Percentiles rank a stretch among this genome's conserved stretches.
These are phyloP conservation scores for Pseudocercospora musae DNA, from an alignment of 2,329 filamentous ascomycete genomes.

Conservation along the genomic window DNA sequence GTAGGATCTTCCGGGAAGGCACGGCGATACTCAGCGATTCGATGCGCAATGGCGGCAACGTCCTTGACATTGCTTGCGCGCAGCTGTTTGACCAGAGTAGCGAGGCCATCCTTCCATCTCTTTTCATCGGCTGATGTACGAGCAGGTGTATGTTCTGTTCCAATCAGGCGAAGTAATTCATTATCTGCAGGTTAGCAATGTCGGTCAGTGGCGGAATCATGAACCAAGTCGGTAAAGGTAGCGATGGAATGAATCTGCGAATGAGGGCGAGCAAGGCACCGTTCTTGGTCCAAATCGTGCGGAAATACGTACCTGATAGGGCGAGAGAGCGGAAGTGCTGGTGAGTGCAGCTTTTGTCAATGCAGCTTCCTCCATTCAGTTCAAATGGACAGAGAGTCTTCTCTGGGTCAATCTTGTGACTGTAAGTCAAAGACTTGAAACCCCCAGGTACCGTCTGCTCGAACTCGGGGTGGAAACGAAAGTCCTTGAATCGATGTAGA, in stretches of 20 bases:
- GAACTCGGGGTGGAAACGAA: constrained; percentile 83
- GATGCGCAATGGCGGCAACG: constrained; percentile 63
- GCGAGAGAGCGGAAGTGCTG: constrained; percentile 72
- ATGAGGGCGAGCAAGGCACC: background rate
- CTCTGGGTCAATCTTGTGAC: constrained; percentile 77
- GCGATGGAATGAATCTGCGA: background rate
- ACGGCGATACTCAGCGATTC: constrained; percentile 65
- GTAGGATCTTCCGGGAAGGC: constrained; percentile 63
- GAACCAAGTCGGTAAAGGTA: background rate
- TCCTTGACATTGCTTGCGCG: constrained; percentile 59
- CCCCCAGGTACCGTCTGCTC: constrained; percentile 67
- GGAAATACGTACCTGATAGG: constrained; percentile 21
- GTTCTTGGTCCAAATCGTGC: background rate
- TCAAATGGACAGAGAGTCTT: constrained; percentile 75
- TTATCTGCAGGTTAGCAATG: constrained; percentile 34
- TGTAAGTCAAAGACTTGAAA: constrained; percentile 87
- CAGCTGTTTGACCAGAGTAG: constrained; percentile 58
- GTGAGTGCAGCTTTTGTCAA: constrained; percentile 67
- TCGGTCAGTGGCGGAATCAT: constrained; percentile 25
- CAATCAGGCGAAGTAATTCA: constrained; percentile 31
- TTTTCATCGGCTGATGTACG: constrained; percentile 25
- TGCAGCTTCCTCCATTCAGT: constrained; percentile 68
- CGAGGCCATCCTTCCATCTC: constrained; percentile 60
- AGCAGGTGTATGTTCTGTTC: constrained; percentile 27
- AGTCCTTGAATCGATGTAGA: constrained; percentile 77